Conservation (phyloP, 345 rosid genomes). For the Murraya koenigii region DNA sequence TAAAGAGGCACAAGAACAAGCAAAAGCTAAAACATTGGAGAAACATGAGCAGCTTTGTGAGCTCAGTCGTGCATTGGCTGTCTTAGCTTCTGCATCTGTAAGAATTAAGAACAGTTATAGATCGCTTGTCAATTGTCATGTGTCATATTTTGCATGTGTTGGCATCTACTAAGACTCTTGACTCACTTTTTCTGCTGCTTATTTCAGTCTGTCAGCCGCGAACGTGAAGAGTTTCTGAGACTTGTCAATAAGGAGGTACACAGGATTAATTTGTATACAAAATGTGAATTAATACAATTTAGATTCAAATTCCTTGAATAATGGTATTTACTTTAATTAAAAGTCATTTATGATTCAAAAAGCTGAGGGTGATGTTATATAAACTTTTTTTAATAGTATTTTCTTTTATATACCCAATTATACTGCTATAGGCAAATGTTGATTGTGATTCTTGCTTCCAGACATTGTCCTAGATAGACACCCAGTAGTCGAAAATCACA, state of each 20-base stretch:
- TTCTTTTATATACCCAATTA: not conserved
- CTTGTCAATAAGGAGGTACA: slow-evolving; percentile 89
- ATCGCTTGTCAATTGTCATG: not conserved
- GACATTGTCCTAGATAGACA: not conserved
- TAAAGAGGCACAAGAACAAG: slow-evolving; percentile 70
- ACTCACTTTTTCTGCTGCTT: slow-evolving; percentile 22
- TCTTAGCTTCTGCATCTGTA: slow-evolving; percentile 97
- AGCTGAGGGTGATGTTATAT: not conserved
- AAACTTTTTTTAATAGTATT: not conserved
- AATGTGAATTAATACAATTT: not conserved
- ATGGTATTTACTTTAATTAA: not conserved
- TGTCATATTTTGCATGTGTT: slow-evolving; percentile 3
- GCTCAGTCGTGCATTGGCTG: slow-evolving; percentile 94
- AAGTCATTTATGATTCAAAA: not conserved
- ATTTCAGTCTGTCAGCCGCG: slow-evolving; percentile 87
- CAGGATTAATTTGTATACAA: not conserved
- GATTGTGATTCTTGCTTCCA: not conserved
- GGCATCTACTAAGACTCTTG: slow-evolving; percentile 9
- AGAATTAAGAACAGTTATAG: slow-evolving; percentile 23
- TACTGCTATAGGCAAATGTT: not conserved
- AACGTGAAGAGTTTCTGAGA: slow-evolving; percentile 90
- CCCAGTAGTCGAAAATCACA: not conserved
- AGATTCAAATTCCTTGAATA: not conserved
- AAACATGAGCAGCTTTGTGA: slow-evolving; percentile 96
- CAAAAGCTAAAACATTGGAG: slow-evolving; percentile 79